Percentiles rank a stretch among this genome's conserved stretches.
These are phyloP conservation scores for Hypoxylon sp. DNA, from an alignment of 2,329 filamentous ascomycete genomes.

Conservation along the genomic window DNA sequence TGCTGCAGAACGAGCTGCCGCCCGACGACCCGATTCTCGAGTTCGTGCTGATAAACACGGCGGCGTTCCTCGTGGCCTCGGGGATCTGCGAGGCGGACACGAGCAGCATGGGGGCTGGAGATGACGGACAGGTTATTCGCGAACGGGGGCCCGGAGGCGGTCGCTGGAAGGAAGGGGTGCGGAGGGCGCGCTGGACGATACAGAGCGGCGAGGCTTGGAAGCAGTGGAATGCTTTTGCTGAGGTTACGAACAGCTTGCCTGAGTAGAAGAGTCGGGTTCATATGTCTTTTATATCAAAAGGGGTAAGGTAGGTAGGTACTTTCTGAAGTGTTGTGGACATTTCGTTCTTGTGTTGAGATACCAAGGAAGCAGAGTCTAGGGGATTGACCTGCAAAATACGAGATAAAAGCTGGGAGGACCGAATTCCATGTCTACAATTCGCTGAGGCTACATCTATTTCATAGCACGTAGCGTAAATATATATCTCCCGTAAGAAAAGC, in stretches of 20 bases:
- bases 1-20: conserved; percentile 78
- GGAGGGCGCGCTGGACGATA: conserved; percentile 88
- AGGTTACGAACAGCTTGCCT: conserved; percentile 74
- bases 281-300: neutral
- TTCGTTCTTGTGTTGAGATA: conserved; percentile 18
- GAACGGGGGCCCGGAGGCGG: conserved; percentile 87
- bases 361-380: conserved; percentile 12
- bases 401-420: neutral
- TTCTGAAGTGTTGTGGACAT: neutral
- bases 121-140: conserved; percentile 82
- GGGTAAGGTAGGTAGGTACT: neutral
- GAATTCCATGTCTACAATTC: neutral
- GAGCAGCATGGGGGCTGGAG: conserved; percentile 81
- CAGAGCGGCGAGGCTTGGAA: conserved; percentile 86
- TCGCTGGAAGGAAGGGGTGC: conserved; percentile 94
- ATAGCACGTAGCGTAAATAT: neutral
- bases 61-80: conserved; percentile 85
- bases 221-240: conserved; percentile 85
- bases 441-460: neutral
- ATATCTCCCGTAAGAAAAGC: too few species aligned
- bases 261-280: conserved; percentile 9
- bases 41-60: conserved; percentile 95
- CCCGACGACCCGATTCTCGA: conserved; percentile 86
- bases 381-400: neutral
- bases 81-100: conserved; percentile 87